Conservation (phyloP, 805 yeast species). For the Wickerhamiella spandovensis region DNA sequence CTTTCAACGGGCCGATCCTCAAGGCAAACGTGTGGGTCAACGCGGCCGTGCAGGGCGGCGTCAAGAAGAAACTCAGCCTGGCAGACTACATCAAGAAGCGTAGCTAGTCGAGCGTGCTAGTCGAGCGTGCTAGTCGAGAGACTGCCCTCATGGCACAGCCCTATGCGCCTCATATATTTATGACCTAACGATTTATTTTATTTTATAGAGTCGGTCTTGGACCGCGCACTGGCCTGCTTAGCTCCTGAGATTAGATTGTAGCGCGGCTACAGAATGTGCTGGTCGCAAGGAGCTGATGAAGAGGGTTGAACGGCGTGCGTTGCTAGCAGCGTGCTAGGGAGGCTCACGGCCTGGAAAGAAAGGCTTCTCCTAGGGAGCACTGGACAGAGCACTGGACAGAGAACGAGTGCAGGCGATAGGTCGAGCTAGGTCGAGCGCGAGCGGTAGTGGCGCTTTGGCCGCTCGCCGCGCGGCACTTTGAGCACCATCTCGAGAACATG, state of each 20-base stretch:
- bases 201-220: no score
- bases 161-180: background rate
- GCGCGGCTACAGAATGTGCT: no score
- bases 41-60: background rate
- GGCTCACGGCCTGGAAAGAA: no score
- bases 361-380: no score
- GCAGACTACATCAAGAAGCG: slow-evolving; percentile 14
- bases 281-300: no score
- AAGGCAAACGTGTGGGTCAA: slow-evolving; percentile 9
- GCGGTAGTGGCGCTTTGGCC: background rate
- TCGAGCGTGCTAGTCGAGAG: no score
- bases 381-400: no score
- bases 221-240: no score
- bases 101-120: background rate
- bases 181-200: background rate
- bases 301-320: no score
- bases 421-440: background rate
- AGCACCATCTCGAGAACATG: slow-evolving; percentile 9
- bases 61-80: slow-evolving; percentile 13
- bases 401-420: background rate
- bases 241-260: background rate
- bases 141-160: no score
- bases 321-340: no score
- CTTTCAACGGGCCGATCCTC: background rate
- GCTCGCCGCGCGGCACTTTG: background rate